A percentile compares a stretch with the other conserved stretches of the same genome.
These are phyloP conservation scores for Sporothrix protearum DNA, from an alignment of 2,329 filamentous ascomycete genomes.

Conservation along the genomic window DNA sequence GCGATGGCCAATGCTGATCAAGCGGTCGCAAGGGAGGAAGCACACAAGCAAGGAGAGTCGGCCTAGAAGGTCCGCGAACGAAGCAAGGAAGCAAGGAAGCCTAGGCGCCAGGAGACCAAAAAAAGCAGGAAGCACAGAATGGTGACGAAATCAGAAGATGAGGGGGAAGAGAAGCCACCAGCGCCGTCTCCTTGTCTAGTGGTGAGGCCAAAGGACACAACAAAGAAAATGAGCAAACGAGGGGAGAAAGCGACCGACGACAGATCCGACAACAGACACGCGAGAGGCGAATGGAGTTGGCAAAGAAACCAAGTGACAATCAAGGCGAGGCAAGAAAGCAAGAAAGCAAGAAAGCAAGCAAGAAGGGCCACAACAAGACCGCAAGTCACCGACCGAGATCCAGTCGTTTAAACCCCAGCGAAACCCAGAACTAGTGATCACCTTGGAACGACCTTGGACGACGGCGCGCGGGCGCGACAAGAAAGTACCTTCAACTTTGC, in stretches of 20 bases:
- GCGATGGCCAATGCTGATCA: conserved; percentile 11
- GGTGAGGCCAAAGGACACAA: neutral
- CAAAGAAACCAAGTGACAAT: neutral
- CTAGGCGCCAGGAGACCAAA: neutral
- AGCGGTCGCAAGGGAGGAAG: conserved; percentile 16
- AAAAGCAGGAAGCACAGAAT: neutral
- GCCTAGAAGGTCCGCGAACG: neutral
- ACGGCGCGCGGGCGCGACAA: neutral
- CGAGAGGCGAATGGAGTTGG: neutral
- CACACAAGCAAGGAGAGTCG: neutral
- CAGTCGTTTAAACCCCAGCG: neutral
- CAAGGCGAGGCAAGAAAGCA: neutral
- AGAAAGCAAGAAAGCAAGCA: neutral
- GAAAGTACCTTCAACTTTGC: conserved; percentile 3
- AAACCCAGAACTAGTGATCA: neutral
- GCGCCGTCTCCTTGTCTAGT: conserved; percentile 10
- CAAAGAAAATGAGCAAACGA: conserved; percentile 16
- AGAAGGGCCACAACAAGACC: too few species aligned
- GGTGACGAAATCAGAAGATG: conserved; percentile 13
- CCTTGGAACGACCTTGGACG: neutral
- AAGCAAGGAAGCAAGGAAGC: neutral
- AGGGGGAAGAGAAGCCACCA: conserved; percentile 13
- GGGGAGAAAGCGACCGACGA: neutral
- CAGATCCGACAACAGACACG: neutral
- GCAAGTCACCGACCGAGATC: neutral